phyloP scores from a whole-genome alignment of 257 asterid species.

The Orobanche coerulescens region DNA sequence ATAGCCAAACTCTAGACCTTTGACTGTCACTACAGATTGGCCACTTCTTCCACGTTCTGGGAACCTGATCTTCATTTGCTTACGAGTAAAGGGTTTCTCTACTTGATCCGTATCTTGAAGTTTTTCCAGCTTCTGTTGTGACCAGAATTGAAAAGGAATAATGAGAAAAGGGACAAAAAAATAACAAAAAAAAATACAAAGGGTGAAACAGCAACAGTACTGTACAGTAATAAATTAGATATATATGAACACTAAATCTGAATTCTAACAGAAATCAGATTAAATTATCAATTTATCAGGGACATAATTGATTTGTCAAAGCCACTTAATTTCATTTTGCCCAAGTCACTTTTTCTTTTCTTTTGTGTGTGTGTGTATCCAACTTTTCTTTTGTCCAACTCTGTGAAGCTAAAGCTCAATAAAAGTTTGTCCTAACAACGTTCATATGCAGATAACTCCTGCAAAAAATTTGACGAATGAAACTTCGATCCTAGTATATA shows the following conservation, averaged over 20 bases:
- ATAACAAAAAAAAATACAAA: not conserved
- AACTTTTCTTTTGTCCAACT: not conserved
- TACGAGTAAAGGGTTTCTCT: constrained; percentile 94
- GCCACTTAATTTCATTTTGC: not conserved
- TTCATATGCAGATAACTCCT: too few relatives aligned
- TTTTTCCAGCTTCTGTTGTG: constrained; percentile 84
- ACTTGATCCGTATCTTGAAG: constrained; percentile 84
- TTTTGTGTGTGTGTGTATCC: not conserved
- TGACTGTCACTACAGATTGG: constrained; percentile 51
- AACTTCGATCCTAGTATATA: not conserved
- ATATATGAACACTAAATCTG: not conserved
- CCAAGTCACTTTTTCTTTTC: not conserved
- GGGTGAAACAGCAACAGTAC: not conserved
- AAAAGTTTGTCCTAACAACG: not conserved
- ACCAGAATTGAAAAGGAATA: constrained; percentile 7
- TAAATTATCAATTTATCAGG: not conserved
- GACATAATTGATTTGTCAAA: not conserved
- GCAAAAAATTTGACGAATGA: not conserved
- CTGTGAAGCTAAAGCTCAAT: not conserved
- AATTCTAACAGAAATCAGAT: not conserved
- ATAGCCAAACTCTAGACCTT: constrained; percentile 63
- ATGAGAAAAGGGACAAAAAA: not conserved
- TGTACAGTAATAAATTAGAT: constrained; percentile 19
- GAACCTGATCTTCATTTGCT: constrained; percentile 97
- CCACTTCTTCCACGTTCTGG: constrained; percentile 99